Evolutionary conservation across 495 filamentous ascomycete species (phyloP), one percentile per base, ranked within the genome.

Genomic region (Collariella sp.): DNA sequence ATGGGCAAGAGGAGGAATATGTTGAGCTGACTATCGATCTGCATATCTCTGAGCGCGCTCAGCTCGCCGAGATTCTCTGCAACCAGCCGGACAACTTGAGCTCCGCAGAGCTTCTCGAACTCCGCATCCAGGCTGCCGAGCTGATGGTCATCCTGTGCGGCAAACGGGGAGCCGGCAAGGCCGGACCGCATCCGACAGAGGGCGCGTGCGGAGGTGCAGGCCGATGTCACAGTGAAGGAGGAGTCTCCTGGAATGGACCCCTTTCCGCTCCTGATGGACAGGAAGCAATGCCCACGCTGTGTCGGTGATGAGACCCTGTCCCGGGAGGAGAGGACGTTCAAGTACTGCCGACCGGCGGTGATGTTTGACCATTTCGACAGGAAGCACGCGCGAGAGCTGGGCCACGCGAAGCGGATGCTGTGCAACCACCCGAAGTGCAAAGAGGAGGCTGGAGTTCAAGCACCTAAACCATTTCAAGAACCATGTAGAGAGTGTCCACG

Each of bases 51-150:
- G n/a, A n/a, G n/a, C n/a, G n/a, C n/a, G n/a, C n/a, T n/a, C n/a
- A n/a, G n/a, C n/a, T n/a, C n/a, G n/a, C n/a, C n/a, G n/a, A n/a
- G n/a, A n/a, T n/a, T n/a, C n/a, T n/a, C n/a, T n/a, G n/a, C n/a
- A n/a, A n/a, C n/a, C n/a, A n/a, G n/a, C n/a, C n/a, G 26, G 53
- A 43, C 46, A 39, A 50, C 54, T 38, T 56, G n/a, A n/a, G 52
- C 54, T 36, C 54, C 22, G 12, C 26, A 23, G 54, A 41, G 49
- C 49, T 51, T 10, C 47, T 57, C 41, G 31, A 46, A 51, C 47
- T 57, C 39, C 54, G 47, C 47, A 51, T 57, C 46, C 54, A 53
- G 49, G 48, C 55, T 7, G 49, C 49, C 49, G 54, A 57, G 47
- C 40, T 57, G 2, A 51, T 51, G 31, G 47, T 52, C 46, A 12